phyloP scores from a whole-genome alignment of 495 filamentous ascomycete genomes.

The Penicillium malachiteum region DNA sequence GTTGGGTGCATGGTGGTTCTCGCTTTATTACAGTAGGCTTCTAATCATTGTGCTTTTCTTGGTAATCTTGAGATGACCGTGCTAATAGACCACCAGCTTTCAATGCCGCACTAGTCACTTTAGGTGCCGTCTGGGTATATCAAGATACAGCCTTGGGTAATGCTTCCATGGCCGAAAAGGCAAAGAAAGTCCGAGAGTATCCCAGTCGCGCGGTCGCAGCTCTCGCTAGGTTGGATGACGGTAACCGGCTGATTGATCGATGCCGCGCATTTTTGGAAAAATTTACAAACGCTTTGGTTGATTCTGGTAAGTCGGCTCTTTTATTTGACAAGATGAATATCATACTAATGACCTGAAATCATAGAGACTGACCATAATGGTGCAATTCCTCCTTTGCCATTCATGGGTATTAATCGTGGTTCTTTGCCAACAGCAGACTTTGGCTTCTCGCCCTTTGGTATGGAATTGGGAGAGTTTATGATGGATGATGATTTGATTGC shows the following conservation, averaged over 20 bases:
- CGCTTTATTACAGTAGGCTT: conserved; percentile 40
- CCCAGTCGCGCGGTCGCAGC: conserved; percentile 31
- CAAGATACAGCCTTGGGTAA: conserved; percentile 13
- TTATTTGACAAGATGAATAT: background rate
- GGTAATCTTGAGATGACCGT: background rate
- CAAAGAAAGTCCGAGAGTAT: conserved; percentile 18
- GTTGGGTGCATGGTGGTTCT: conserved; percentile 45
- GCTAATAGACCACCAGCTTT: conserved; percentile 26
- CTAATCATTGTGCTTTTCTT: background rate
- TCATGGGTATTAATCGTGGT: conserved; percentile 6
- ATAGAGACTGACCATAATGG: no score
- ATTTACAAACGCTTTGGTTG: conserved; percentile 25
- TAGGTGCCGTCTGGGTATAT: conserved; percentile 31
- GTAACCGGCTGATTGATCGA: conserved; percentile 41
- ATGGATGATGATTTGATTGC: conserved; percentile 39
- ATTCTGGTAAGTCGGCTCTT: conserved; percentile 20
- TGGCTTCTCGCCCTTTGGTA: conserved; percentile 30
- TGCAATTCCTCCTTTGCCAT: conserved; percentile 2
- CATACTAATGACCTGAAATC: background rate
- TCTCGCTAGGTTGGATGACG: conserved; percentile 35
- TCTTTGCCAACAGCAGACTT: conserved; percentile 7
- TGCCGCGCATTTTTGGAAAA: conserved; percentile 38
- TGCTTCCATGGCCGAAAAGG: conserved; percentile 7
- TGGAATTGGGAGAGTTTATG: conserved; percentile 47
- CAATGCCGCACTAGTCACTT: conserved; percentile 38